These are phyloP conservation scores for Daedaleopsis nitida DNA, from an alignment of 768 basidiomycete species.

Conservation along the genomic window DNA sequence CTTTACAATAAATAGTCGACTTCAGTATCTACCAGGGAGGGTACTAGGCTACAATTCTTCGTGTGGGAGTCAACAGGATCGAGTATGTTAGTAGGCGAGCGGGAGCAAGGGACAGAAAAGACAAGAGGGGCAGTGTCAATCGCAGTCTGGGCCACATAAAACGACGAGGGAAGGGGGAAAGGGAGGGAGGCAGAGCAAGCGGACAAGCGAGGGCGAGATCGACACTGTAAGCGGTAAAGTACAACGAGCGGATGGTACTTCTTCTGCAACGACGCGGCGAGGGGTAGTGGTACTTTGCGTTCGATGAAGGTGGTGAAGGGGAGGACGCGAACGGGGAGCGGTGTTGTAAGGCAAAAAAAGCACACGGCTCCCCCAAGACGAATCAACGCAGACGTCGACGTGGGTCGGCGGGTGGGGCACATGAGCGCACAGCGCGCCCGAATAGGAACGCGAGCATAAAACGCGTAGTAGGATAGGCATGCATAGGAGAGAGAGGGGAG, in stretches of 20 bases:
- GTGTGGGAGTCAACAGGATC: background rate
- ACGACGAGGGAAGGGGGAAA: slow-evolving; percentile 1
- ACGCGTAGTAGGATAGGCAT: slow-evolving; percentile 11
- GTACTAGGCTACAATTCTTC: slow-evolving; percentile 25
- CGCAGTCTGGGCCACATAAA: background rate
- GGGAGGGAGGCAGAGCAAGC: background rate
- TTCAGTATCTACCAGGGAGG: slow-evolving; percentile 24
- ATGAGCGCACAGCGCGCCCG: background rate
- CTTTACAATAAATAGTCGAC: slow-evolving; percentile 24
- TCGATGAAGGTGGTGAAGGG: background rate
- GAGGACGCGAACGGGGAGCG: background rate
- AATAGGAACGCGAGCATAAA: slow-evolving; percentile 4
- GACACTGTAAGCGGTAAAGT: slow-evolving; percentile 5
- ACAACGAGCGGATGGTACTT: background rate
- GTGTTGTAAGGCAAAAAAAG: background rate
- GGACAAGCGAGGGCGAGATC: slow-evolving; percentile 1
- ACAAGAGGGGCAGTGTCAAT: background rate
- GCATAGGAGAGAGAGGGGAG: background rate
- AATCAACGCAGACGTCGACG: background rate
- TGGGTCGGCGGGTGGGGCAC: background rate
- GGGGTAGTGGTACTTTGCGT: background rate
- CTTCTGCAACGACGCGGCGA: background rate
- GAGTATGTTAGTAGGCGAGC: slow-evolving; percentile 1
- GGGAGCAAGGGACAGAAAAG: background rate
- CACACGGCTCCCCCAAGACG: no score